Percentiles rank a stretch among this genome's conserved stretches.
phyloP scores from a whole-genome alignment of 768 basidiomycete species.

The Dioszegia aurantiaca region DNA sequence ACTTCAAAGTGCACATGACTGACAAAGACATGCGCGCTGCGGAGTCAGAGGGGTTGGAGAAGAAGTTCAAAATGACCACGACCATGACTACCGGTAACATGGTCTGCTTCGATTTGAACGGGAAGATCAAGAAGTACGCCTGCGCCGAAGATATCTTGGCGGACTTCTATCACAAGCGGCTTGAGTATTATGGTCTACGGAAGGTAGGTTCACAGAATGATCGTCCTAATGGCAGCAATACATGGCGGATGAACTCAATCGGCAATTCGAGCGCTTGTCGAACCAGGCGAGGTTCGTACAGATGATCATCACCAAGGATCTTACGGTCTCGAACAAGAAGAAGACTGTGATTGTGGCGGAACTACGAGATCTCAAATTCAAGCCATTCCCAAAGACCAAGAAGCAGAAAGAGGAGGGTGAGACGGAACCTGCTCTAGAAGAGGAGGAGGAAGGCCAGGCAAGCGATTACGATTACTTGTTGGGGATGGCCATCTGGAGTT shows the following conservation, averaged over 20 bases:
- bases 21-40: conserved; percentile 80
- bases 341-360: conserved; percentile 81
- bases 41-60: conserved; percentile 80
- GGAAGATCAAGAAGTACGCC: conserved; percentile 90
- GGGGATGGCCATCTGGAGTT: conserved; percentile 89
- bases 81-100: conserved; percentile 91
- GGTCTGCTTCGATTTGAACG: conserved; percentile 96
- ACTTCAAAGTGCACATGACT: conserved; percentile 78
- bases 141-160: conserved; percentile 86
- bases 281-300: conserved; percentile 96
- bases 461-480: conserved; percentile 89
- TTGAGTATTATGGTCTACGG: conserved; percentile 91
- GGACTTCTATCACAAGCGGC: conserved; percentile 83
- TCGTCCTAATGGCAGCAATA: conserved; percentile 62
- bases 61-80: conserved; percentile 82
- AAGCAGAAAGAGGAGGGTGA: conserved; percentile 69
- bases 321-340: conserved; percentile 80
- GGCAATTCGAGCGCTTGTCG: conserved; percentile 73
- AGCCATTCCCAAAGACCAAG: conserved; percentile 78
- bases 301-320: conserved; percentile 85
- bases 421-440: conserved; percentile 61
- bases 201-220: conserved; percentile 61
- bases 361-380: conserved; percentile 76
- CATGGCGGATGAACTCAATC: conserved; percentile 76
- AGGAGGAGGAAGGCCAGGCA: conserved; percentile 55